Evolutionary conservation across 768 basidiomycete genomes (phyloP).

Genomic region (Tylopilus subfusipes): DNA sequence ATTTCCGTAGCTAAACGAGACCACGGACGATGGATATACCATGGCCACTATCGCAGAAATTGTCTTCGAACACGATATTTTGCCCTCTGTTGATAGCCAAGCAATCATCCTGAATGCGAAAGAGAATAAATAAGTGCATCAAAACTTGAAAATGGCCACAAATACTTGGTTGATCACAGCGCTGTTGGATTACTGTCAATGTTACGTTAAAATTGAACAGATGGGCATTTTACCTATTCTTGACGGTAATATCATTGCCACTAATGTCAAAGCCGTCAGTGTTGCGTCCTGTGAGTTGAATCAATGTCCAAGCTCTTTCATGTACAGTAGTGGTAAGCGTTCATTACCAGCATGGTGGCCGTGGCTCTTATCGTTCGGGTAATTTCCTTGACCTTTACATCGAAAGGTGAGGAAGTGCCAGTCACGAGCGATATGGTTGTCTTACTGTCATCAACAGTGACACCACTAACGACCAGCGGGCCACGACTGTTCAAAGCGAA

Average conservation of each 20-base stretch:
- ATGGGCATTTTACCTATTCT: constrained; percentile 12
- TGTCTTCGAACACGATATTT: constrained; percentile 47
- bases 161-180: constrained; percentile 26
- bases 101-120: constrained; percentile 53
- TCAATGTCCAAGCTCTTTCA: background rate
- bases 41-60: constrained; percentile 57
- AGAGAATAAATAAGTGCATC: background rate
- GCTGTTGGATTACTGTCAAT: constrained; percentile 8
- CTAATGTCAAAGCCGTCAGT: constrained; percentile 50
- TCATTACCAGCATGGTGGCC: constrained; percentile 44
- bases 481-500: constrained; percentile 31
- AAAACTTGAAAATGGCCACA: background rate
- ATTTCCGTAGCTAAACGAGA: background rate
- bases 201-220: background rate
- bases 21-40: constrained; percentile 52
- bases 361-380: constrained; percentile 48
- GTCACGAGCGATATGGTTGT: background rate
- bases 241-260: constrained; percentile 36
- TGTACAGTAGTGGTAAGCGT: background rate
- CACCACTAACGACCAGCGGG: constrained; percentile 39
- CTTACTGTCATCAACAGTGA: constrained; percentile 58
- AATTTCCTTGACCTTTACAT: constrained; percentile 46
- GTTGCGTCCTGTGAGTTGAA: constrained; percentile 36
- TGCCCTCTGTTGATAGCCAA: constrained; percentile 47
- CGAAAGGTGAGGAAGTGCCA: background rate